Evolutionary conservation across 208 protist species (phyloP), one percentile per base, ranked within the genome.

Genomic region (Trypanosoma melophagium): DNA sequence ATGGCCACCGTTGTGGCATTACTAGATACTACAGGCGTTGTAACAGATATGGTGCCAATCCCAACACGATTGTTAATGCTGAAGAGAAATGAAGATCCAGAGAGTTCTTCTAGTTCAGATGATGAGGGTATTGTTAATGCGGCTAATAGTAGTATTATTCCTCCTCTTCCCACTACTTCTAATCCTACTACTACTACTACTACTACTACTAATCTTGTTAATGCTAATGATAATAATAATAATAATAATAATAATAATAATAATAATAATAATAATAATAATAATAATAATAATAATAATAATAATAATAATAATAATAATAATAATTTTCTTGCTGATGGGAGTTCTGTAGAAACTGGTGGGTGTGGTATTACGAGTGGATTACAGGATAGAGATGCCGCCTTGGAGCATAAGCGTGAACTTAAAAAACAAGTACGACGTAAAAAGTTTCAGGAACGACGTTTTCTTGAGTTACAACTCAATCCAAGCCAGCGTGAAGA

Each of bases 11-110:
- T 96, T 47, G 73, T 96, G 2, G 86, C 91, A 41, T 79, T 94
- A 68, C 74, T 96, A 21, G 88, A 96, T 62, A 79, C 87, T 55
- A 79, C 68, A 0, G 91, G 91, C 45, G 87, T 96, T 54, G 85
- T 96, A 51, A 94, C 91, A 8, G 91, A 96, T 74, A 96, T 94
- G 91, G 91, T 94, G 72, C 81, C 84, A 3, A 64, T 96, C 21
- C 91, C 91, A 5, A 64, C 80, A 38, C 76, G 74, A 28, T 67
- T 96, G 31, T 70, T 96, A n/a, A 66, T 93, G 70, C 69, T 94
- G 17, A 78, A 79, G 54, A 55, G 52, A 16, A 60, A 70, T 53
- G 64, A 65, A 21, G 21, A 69, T 10, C 54, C 58, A 16, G 65
- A 80, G 31, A 80, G 60, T 61, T 88, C 82, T 31, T 86, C 80